Base-by-base conservation (phyloP, 2,329 filamentous ascomycete species). In the Ophiosphaerella herpotricha region DNA sequence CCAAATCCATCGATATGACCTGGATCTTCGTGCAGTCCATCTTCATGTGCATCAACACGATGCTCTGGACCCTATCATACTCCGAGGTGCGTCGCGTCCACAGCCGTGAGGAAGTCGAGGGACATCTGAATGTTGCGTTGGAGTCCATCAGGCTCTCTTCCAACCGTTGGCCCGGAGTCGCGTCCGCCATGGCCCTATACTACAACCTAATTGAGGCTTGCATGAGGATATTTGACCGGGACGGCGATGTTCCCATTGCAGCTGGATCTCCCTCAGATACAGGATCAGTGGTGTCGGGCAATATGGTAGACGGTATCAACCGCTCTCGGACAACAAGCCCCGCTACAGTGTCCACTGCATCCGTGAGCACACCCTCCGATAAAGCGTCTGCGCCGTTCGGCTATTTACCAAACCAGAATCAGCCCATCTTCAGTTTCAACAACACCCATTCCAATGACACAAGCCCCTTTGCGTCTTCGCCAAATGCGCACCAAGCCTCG, bases 11-110 rank as follows among this genome's bases (percentile, higher is more conserved):
- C 9, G 93, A 97, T 67, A 80, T 97, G 52, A 97, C 92, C 1
- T 97, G 93, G 93, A 87, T 96, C 37, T 96, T 96, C 66, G 85
- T 96, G 1, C 82, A 96, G 50, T 86, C 88, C 16, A 82, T 97
- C 35, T 97, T 95, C 76, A 94, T 95, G 85, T 86, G 90, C 4
- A 82, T 97, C 49, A 97, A 96, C 68, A 92, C 90, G 5, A 83
- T 97, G 42, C 81, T 99, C 1, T 99, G 94, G 94, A 85, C 89
- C 1, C 82, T 96, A 7, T 96, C 92, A 1, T 97, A 96, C 66
- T 82, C 87, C 3, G 88, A 93, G 58, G 86, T 97, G 21, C 87
- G 94, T 39, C 82, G 83, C 46, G 78, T 83, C 14, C 88, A 96
- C 68, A 72, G 82, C 4, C 84, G 86, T 16, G 85, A 91, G 38